Conservation (phyloP, 2,329 filamentous ascomycete species). For the Juglanconis juglandina region DNA sequence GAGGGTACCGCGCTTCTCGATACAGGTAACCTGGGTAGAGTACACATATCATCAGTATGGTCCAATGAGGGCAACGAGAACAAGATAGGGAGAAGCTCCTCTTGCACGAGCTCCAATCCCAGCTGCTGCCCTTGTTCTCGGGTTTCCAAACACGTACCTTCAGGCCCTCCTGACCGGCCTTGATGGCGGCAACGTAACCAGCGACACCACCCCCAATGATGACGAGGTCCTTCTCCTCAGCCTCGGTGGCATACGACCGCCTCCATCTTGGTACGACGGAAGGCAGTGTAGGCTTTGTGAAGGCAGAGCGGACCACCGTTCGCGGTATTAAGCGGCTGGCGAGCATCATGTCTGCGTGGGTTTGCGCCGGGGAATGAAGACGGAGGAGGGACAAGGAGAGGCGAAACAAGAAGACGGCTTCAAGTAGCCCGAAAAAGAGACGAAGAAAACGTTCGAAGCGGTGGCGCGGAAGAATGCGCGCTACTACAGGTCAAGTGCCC, state of each 20-base stretch:
- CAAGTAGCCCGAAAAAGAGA: neutral
- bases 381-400: neutral
- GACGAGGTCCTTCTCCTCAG: constrained; percentile 91
- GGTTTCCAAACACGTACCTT: constrained; percentile 60
- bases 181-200: constrained; percentile 98
- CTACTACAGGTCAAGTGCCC: constrained; percentile 10
- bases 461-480: neutral
- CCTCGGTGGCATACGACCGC: constrained; percentile 56
- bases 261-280: constrained; percentile 51
- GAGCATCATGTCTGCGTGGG: constrained; percentile 43
- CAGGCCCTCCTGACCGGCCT: constrained; percentile 93
- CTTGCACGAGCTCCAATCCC: neutral
- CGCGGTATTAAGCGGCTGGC: constrained; percentile 59
- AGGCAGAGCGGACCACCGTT: constrained; percentile 54
- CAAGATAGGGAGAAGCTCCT: too few species aligned
- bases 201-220: constrained; percentile 98
- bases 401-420: constrained; percentile 1
- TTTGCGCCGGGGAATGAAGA: neutral
- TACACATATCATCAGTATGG: neutral
- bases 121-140: neutral
- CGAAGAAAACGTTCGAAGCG: neutral
- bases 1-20: constrained; percentile 94
- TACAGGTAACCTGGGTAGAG: constrained; percentile 73
- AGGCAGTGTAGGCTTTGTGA: constrained; percentile 35
- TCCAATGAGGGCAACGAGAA: neutral